These are phyloP conservation scores for Penicillium mononematosum DNA, from an alignment of 495 filamentous ascomycete species.

Conservation along the genomic window DNA sequence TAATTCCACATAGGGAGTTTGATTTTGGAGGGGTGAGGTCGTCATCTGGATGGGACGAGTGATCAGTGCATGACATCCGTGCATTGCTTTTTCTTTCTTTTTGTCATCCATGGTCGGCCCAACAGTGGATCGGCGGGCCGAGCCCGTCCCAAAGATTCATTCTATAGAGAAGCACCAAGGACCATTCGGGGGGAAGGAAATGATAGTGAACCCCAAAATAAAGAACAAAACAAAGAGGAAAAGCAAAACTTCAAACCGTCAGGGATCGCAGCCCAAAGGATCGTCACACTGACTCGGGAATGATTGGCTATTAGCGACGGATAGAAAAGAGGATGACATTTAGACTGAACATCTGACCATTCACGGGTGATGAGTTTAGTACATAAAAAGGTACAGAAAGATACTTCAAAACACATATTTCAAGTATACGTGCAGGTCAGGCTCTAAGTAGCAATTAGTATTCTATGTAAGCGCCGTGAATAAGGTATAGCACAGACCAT, in stretches of 20 bases:
- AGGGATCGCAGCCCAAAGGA: conserved; percentile 2
- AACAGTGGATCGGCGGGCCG: conserved; percentile 31
- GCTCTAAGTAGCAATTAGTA: neutral
- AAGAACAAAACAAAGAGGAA: neutral
- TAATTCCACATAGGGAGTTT: neutral
- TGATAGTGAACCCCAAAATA: neutral
- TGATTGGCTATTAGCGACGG: conserved; percentile 21
- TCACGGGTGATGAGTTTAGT: conserved; percentile 8
- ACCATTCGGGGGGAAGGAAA: neutral
- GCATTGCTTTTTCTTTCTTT: conserved; percentile 18
- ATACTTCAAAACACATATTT: neutral
- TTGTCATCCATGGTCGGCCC: conserved; percentile 13
- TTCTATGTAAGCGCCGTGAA: conserved; percentile 6
- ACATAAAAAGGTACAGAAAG: neutral
- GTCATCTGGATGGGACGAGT: conserved; percentile 27
- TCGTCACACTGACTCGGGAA: conserved; percentile 24
- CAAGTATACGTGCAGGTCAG: neutral
- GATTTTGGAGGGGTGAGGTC: conserved; percentile 13
- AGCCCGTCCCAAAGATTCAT: conserved; percentile 21
- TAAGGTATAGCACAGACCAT: conserved; percentile 12
- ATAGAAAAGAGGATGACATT: conserved; percentile 24
- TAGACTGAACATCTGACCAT: conserved; percentile 30
- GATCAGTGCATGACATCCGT: conserved; percentile 28
- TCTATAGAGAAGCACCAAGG: neutral
- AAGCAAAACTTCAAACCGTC: neutral